Percentiles rank a stretch among this genome's conserved stretches.
Evolutionary conservation across 176 grass and related monocot genomes (phyloP).

Genomic region (Carex cristatella): DNA sequence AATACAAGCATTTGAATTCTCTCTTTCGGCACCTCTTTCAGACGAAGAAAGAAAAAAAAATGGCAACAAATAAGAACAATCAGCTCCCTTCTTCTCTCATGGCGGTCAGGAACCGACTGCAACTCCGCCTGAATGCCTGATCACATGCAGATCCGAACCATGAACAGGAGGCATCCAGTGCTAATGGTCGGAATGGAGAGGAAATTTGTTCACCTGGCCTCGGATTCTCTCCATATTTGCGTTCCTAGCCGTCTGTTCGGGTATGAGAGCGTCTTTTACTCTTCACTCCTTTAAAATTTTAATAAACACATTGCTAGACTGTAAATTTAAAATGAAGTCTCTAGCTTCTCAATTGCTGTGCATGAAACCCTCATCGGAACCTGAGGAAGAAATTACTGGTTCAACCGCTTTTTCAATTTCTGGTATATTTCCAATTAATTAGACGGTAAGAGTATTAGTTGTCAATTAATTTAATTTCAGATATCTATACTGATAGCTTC

Average conservation of each 20-base stretch:
- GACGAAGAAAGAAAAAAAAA: background rate
- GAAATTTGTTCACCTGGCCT: constrained; percentile 52
- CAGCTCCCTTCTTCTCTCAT: constrained; percentile 52
- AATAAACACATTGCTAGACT: background rate
- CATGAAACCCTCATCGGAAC: constrained; percentile 46
- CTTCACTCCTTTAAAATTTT: too few relatives aligned
- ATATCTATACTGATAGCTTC: background rate
- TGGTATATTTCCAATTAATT: constrained; percentile 21
- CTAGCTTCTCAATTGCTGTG: constrained; percentile 48
- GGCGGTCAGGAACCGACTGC: constrained; percentile 24
- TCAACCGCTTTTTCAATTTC: constrained; percentile 62
- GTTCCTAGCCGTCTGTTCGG: constrained; percentile 8
- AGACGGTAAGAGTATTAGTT: background rate
- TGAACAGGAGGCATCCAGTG: background rate
- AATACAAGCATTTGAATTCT: too few relatives aligned
- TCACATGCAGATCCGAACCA: background rate
- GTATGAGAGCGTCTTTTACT: too few relatives aligned
- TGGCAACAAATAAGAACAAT: constrained; percentile 7
- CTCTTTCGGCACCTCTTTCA: too few relatives aligned
- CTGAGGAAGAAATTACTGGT: constrained; percentile 34
- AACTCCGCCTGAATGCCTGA: background rate
- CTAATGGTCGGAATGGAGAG: background rate
- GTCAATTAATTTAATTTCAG: background rate
- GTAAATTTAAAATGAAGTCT: constrained; percentile 40
- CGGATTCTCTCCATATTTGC: constrained; percentile 27